These are phyloP conservation scores for Leucosporidium scottii DNA, from an alignment of 768 basidiomycete species.

Conservation along the genomic window DNA sequence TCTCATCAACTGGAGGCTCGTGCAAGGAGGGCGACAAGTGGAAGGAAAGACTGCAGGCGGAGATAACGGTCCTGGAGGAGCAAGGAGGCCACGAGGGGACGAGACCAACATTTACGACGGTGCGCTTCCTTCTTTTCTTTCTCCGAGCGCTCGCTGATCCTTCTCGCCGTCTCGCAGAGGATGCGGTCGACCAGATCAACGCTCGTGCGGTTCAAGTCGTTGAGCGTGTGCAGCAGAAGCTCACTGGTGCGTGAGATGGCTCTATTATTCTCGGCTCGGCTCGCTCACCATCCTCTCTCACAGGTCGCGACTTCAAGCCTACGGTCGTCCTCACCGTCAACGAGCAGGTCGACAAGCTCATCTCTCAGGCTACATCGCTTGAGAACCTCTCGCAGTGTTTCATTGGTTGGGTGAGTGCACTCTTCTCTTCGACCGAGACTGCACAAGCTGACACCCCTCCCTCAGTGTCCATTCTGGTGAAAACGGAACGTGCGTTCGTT, in stretches of 20 bases:
- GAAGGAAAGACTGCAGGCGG: slow-evolving; percentile 11
- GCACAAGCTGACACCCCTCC: too few relatives aligned
- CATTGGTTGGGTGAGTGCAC: slow-evolving; percentile 44
- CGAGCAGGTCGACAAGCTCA: slow-evolving; percentile 84
- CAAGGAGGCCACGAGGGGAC: slow-evolving; percentile 25
- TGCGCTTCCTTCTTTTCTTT: not conserved
- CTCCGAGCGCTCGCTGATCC: not conserved
- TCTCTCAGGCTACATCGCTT: slow-evolving; percentile 81
- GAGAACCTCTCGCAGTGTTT: slow-evolving; percentile 89
- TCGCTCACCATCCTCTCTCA: not conserved
- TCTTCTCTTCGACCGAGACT: slow-evolving; percentile 31
- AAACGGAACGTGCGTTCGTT: too few relatives aligned
- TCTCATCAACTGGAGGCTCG: slow-evolving; percentile 64
- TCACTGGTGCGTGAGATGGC: slow-evolving; percentile 61
- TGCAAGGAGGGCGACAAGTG: slow-evolving; percentile 29
- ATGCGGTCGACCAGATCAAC: slow-evolving; percentile 76
- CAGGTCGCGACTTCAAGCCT: slow-evolving; percentile 90
- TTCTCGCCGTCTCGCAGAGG: slow-evolving; percentile 48
- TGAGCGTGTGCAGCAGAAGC: slow-evolving; percentile 88
- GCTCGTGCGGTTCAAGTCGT: slow-evolving; percentile 84
- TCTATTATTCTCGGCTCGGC: not conserved
- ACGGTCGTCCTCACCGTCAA: slow-evolving; percentile 64
- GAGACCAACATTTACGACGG: slow-evolving; percentile 32
- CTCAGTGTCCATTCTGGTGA: too few relatives aligned
- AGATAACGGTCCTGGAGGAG: slow-evolving; percentile 18